phyloP scores from a whole-genome alignment of 305 asterid genomes.

The Rubia balearica region DNA sequence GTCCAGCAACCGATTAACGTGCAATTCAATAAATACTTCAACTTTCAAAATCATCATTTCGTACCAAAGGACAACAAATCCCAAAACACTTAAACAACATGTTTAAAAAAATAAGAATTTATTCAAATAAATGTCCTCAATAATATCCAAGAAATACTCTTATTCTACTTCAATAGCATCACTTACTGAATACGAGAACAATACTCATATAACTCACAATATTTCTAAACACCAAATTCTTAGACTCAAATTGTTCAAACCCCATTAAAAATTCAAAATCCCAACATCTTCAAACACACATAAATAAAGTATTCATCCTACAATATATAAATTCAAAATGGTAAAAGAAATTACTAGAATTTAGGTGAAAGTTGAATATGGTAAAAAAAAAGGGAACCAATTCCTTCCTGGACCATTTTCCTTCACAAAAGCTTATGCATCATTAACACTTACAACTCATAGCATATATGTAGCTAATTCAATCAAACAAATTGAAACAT shows the following conservation, averaged over 20 bases:
- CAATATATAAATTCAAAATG: no score
- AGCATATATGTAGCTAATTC: background rate
- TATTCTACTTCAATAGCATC: background rate
- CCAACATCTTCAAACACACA: no score
- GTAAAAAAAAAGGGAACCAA: slow-evolving; percentile 27
- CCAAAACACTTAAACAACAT: background rate
- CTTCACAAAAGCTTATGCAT: slow-evolving; percentile 8
- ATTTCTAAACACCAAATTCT: background rate
- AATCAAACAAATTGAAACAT: background rate
- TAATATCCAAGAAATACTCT: background rate
- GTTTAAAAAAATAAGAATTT: background rate
- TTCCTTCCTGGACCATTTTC: slow-evolving; percentile 24
- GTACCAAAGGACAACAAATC: background rate
- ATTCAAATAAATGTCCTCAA: background rate
- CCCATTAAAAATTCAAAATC: no score
- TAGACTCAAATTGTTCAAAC: background rate
- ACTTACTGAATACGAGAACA: background rate
- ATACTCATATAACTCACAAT: background rate
- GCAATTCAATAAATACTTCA: slow-evolving; percentile 23
- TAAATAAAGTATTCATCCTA: no score
- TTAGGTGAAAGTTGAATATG: slow-evolving; percentile 30
- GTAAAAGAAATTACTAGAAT: background rate
- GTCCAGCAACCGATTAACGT: slow-evolving; percentile 88
- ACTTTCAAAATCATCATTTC: slow-evolving; percentile 14
- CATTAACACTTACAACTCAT: background rate